Percentiles rank a stretch among this genome's conserved stretches.
Evolutionary conservation across 2,329 filamentous ascomycete species (phyloP).

Genomic region (Cyanodermella asteris): DNA sequence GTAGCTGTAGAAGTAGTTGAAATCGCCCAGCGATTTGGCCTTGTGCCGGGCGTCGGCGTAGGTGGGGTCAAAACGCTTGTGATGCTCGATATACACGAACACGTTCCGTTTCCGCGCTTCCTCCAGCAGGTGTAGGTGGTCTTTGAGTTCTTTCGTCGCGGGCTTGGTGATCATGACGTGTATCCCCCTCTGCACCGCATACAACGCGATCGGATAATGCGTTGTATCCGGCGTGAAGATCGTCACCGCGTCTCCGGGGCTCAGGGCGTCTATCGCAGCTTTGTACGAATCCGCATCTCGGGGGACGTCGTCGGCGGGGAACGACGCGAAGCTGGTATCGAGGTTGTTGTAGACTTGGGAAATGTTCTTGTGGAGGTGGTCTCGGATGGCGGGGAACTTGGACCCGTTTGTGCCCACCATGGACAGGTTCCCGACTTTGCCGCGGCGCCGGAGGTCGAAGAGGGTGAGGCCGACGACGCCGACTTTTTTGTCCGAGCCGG

Average conservation of each 20-base stretch:
- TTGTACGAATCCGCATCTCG: constrained; percentile 72
- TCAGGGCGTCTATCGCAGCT: constrained; percentile 61
- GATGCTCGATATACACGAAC: constrained; percentile 85
- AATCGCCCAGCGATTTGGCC: constrained; percentile 60
- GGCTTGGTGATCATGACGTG: constrained; percentile 92
- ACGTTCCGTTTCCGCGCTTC: constrained; percentile 54
- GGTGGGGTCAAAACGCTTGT: constrained; percentile 87
- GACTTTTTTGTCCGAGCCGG: constrained; percentile 84
- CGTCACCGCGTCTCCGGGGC: constrained; percentile 69
- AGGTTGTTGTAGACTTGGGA: constrained; percentile 69
- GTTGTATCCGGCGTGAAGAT: constrained; percentile 92
- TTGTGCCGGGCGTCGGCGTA: constrained; percentile 72
- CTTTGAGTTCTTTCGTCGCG: constrained; percentile 60
- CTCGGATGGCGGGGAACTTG: constrained; percentile 81
- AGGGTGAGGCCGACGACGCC: constrained; percentile 78
- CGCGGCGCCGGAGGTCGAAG: constrained; percentile 69
- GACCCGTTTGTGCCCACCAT: constrained; percentile 80
- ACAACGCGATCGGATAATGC: constrained; percentile 77
- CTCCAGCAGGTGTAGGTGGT: constrained; percentile 57
- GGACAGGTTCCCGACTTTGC: constrained; percentile 64
- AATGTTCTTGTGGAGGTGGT: constrained; percentile 77
- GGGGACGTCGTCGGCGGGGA: constrained; percentile 46
- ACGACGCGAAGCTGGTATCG: constrained; percentile 70
- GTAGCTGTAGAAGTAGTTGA: constrained; percentile 97
- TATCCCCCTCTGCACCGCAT: constrained; percentile 69